These are phyloP conservation scores for Dactylellina haptotyla DNA, from an alignment of 2,329 filamentous ascomycete species.

Conservation along the genomic window DNA sequence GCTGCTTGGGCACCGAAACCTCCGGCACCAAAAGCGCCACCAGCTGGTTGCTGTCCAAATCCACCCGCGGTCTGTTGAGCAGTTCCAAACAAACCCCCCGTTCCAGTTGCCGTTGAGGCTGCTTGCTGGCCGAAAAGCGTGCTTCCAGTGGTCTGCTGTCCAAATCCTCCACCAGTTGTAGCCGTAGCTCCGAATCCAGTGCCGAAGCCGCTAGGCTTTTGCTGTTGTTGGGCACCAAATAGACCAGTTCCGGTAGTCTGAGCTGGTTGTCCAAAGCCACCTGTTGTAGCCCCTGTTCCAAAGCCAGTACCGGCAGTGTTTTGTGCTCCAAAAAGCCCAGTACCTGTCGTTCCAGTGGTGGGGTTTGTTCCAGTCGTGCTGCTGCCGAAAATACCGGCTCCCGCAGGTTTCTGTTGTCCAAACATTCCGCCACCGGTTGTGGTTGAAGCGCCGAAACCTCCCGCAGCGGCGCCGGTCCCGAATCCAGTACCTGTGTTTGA, in stretches of 20 bases:
- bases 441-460: constrained; percentile 53
- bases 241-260: constrained; percentile 44
- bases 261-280: constrained; percentile 42
- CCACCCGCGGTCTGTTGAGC: constrained; percentile 60
- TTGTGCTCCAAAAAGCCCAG: constrained; percentile 58
- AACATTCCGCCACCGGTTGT: constrained; percentile 61
- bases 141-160: too few relatives aligned
- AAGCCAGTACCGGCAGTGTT: constrained; percentile 56
- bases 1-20: constrained; percentile 54
- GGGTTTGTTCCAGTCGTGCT: constrained; percentile 61
- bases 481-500: constrained; percentile 55
- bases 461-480: constrained; percentile 57
- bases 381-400: constrained; percentile 50
- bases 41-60: constrained; percentile 61
- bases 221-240: constrained; percentile 62
- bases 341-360: constrained; percentile 55
- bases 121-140: too few relatives aligned
- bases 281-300: constrained; percentile 50
- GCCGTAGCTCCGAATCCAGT: constrained; percentile 52
- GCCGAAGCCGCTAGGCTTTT: constrained; percentile 60
- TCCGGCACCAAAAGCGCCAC: constrained; percentile 57
- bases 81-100: constrained; percentile 63
- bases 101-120: constrained; percentile 58
- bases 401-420: constrained; percentile 60
- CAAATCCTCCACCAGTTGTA: constrained; percentile 61